Percentiles rank a stretch among this genome's conserved stretches.
These are phyloP conservation scores for Gossypium bickii DNA, from an alignment of 345 rosid genomes.

Conservation along the genomic window DNA sequence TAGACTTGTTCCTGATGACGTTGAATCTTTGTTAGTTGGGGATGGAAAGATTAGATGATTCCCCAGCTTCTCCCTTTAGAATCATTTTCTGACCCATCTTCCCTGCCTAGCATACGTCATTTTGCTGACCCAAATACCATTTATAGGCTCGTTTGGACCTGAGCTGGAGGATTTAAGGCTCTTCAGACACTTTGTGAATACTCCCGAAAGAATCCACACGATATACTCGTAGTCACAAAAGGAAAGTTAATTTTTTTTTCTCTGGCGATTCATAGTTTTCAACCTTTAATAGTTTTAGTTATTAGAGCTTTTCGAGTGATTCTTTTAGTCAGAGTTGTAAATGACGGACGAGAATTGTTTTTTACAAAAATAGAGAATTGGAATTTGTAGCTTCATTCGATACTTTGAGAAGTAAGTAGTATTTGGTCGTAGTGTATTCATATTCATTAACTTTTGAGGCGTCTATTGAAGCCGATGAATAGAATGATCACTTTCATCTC, in stretches of 20 bases:
- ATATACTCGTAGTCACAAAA: neutral
- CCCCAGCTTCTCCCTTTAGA: neutral
- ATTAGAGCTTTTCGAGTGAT: neutral
- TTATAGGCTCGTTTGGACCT: conserved; percentile 19
- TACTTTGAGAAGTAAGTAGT: neutral
- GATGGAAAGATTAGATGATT: neutral
- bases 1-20: neutral
- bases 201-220: neutral
- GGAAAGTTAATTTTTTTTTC: neutral
- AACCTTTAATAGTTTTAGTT: neutral
- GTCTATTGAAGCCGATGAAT: too few species aligned
- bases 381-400: neutral
- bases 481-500: too few species aligned
- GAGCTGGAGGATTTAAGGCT: neutral
- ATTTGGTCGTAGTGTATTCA: too few species aligned
- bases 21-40: neutral
- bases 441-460: too few species aligned
- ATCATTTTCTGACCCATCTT: neutral
- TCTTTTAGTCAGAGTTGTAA: neutral
- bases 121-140: conserved; percentile 25
- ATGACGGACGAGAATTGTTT: neutral
- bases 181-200: conserved; percentile 3
- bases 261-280: neutral
- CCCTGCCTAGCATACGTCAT: conserved; percentile 7
- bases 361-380: neutral